Conservation (phyloP, 257 asterid genomes). For the Nicotiana benthamiana region DNA sequence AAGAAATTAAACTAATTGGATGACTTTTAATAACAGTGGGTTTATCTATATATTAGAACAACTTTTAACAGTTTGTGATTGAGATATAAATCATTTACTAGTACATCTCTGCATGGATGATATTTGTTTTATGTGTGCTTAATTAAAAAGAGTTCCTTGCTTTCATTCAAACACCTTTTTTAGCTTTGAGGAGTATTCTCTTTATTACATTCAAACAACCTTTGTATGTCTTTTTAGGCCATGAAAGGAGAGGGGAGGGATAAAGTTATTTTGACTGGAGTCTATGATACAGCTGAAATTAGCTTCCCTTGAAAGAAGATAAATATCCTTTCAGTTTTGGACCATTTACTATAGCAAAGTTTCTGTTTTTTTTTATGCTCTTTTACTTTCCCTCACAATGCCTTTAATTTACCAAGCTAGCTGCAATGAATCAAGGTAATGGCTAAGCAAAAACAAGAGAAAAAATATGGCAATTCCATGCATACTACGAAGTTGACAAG, state of each 20-base stretch:
- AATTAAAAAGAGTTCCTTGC: constrained; percentile 8
- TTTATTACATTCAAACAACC: constrained; percentile 34
- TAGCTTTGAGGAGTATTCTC: constrained; percentile 14
- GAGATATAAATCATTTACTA: neutral
- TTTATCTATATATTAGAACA: neutral
- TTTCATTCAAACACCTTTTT: constrained; percentile 51
- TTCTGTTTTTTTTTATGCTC: neutral
- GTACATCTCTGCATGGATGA: neutral
- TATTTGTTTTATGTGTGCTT: neutral
- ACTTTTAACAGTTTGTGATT: neutral
- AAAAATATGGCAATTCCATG: neutral
- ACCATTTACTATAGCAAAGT: constrained; percentile 8
- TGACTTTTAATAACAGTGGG: neutral
- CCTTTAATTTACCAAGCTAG: neutral
- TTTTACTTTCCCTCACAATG: neutral
- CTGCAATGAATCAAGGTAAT: neutral
- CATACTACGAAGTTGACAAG: neutral
- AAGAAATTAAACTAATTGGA: neutral
- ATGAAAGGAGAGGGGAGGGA: constrained; percentile 33
- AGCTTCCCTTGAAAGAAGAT: constrained; percentile 15
- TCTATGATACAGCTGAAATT: neutral
- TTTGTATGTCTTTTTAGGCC: constrained; percentile 66
- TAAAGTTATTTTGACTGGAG: constrained; percentile 55
- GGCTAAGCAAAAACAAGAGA: neutral
- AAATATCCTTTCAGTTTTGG: constrained; percentile 4